Conservation (phyloP, 768 basidiomycete genomes). For the Boletus subparvulus region DNA sequence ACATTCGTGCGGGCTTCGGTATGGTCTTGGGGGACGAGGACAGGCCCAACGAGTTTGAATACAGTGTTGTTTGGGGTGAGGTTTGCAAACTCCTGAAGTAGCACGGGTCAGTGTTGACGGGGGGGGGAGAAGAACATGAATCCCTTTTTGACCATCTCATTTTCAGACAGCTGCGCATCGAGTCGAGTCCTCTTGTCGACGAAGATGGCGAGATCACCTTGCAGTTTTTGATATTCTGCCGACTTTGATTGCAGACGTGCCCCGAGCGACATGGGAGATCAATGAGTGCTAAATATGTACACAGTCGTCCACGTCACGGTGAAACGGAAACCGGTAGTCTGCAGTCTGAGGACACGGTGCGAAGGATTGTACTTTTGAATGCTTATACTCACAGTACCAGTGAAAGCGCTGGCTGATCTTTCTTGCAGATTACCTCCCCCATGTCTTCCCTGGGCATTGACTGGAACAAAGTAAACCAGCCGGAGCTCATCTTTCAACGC, state of each 20-base stretch:
- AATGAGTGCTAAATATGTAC: slow-evolving; percentile 6
- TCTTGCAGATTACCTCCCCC: background rate
- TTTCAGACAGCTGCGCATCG: slow-evolving; percentile 90
- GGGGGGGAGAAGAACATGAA: slow-evolving; percentile 3
- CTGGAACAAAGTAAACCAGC: slow-evolving; percentile 64
- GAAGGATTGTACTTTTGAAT: background rate
- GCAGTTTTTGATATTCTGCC: slow-evolving; percentile 77
- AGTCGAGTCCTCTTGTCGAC: slow-evolving; percentile 83
- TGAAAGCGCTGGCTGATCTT: background rate
- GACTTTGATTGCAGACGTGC: slow-evolving; percentile 66
- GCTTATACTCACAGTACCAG: background rate
- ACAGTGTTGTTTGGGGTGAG: slow-evolving; percentile 76
- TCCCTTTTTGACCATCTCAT: slow-evolving; percentile 89
- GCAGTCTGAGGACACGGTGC: background rate
- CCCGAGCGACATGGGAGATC: slow-evolving; percentile 51
- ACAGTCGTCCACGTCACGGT: slow-evolving; percentile 7
- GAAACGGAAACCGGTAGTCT: background rate
- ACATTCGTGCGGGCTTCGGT: slow-evolving; percentile 85
- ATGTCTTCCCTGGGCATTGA: slow-evolving; percentile 42
- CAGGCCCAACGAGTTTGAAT: slow-evolving; percentile 90
- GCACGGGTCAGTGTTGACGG: background rate
- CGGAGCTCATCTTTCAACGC: slow-evolving; percentile 61
- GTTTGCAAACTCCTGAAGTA: slow-evolving; percentile 72
- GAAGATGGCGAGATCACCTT: slow-evolving; percentile 64
- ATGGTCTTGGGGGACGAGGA: slow-evolving; percentile 87